phyloP scores from a whole-genome alignment of 1,284 basidiomycete genomes.

The Dichomitus squalens region DNA sequence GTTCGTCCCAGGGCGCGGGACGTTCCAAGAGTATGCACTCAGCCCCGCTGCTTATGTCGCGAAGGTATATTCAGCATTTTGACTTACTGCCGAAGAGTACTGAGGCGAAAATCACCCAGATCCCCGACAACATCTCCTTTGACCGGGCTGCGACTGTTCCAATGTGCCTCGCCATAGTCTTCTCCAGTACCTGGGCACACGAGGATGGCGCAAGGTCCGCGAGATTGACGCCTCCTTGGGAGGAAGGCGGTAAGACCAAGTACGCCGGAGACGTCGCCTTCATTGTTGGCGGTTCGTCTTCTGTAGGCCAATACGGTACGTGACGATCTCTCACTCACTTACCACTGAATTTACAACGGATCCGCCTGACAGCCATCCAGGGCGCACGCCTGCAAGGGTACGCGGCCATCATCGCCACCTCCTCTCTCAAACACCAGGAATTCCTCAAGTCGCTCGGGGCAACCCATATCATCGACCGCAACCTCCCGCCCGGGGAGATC shows the following conservation, averaged over 20 bases:
- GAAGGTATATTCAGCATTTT: constrained; percentile 22
- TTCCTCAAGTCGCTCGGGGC: constrained; percentile 53
- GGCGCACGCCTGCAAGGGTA: constrained; percentile 48
- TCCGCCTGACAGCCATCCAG: constrained; percentile 37
- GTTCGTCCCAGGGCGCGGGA: constrained; percentile 10
- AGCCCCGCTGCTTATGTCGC: constrained; percentile 27
- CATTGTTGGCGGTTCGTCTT: constrained; percentile 46
- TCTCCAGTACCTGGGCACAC: constrained; percentile 29
- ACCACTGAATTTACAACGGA: background rate
- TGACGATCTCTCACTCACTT: background rate
- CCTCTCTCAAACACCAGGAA: constrained; percentile 43
- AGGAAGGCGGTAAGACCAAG: constrained; percentile 37
- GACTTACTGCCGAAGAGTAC: background rate
- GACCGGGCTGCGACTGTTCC: constrained; percentile 36
- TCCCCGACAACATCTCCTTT: constrained; percentile 33
- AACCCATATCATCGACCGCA: constrained; percentile 42
- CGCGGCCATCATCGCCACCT: constrained; percentile 49
- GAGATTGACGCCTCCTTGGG: constrained; percentile 32
- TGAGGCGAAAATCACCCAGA: constrained; percentile 16
- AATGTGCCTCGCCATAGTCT: constrained; percentile 31
- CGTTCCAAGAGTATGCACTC: constrained; percentile 36
- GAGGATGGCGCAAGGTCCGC: constrained; percentile 33
- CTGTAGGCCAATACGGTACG: constrained; percentile 45
- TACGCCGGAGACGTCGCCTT: constrained; percentile 41
- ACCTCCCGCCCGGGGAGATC: background rate